Base-by-base conservation (phyloP, 2,329 filamentous ascomycete genomes). In the Arthrobotrys musiformis region DNA sequence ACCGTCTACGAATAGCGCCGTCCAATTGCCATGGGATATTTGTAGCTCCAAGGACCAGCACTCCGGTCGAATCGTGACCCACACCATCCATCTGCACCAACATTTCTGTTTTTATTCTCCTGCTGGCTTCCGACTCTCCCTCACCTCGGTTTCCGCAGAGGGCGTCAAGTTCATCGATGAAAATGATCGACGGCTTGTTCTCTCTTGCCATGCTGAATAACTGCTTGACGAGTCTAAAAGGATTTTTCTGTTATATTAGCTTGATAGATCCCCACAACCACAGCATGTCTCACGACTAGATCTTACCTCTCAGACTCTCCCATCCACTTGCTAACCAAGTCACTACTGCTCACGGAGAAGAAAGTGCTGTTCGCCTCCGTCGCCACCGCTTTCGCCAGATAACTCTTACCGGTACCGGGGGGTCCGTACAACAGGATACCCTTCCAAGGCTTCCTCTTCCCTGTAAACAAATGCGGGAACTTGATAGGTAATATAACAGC, bases 271-370 rank as follows among this genome's bases (percentile, higher is more conserved):
- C n/a, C 2, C n/a, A 22, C 13, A 6, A 11, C n/a, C 17, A 2
- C 13, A 40, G 17, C 3, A 24, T 40, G 17, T 19, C 9, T 7
- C 19, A 40, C 6, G 26, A 9, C 48, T 70, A n/a, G 26, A 19
- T 81, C 87, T 58, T 86, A 96, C 93, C 93, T 90, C 89, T 99
- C 95, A 87, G 92, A 96, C 85, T 99, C 95, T 86, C 95, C 95
- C 95, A 99, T 99, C 95, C 95, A 99, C 83, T 99, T 99, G 84
- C 93, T 97, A 78, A 99, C 95, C 84, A 99, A 84, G 83, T 99
- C 95, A 82, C 93, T 97, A 87, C 93, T 97, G 85, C 93, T 97
- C 80, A 99, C 94, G 82, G 93, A 97, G 88, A 99, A 99, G 83
- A 99, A 99, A 2, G 95, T 98, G 84, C 94, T 97, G 84, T 99